Conservation (phyloP, 352 stramenopile species). For the Pythium aristosporum region DNA sequence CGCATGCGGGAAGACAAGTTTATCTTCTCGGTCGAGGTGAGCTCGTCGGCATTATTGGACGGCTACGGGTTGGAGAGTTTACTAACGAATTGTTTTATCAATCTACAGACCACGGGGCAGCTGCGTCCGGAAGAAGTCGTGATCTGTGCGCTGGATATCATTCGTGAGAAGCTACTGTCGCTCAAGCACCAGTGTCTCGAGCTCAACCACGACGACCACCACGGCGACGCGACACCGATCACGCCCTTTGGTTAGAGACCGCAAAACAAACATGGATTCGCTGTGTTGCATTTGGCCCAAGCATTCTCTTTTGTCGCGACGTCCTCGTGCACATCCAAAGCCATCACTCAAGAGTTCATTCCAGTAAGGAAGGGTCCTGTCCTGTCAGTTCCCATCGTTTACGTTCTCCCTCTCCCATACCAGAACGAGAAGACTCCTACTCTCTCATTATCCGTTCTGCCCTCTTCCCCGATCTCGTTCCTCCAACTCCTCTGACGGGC, state of each 20-base stretch:
- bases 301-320: background rate
- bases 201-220: constrained; percentile 75
- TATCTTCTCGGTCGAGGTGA: constrained; percentile 95
- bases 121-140: constrained; percentile 84
- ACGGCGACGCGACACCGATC: constrained; percentile 50
- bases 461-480: too few species aligned
- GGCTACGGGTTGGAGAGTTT: background rate
- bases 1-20: constrained; percentile 92
- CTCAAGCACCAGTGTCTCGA: constrained; percentile 87
- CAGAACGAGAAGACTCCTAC: too few species aligned
- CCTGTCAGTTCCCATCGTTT: too few species aligned
- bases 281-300: background rate
- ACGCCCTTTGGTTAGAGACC: constrained; percentile 74
- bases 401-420: too few species aligned
- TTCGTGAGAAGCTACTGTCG: constrained; percentile 82
- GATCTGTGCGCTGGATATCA: constrained; percentile 84
- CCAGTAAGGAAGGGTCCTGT: too few species aligned
- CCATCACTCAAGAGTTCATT: too few species aligned
- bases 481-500: too few species aligned
- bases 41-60: background rate
- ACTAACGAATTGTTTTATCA: background rate
- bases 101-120: constrained; percentile 71
- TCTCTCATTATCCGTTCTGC: too few species aligned
- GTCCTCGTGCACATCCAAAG: too few species aligned
- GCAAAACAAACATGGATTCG: background rate